Conservation (phyloP, 495 filamentous ascomycete species). For the Xylona heveae region DNA sequence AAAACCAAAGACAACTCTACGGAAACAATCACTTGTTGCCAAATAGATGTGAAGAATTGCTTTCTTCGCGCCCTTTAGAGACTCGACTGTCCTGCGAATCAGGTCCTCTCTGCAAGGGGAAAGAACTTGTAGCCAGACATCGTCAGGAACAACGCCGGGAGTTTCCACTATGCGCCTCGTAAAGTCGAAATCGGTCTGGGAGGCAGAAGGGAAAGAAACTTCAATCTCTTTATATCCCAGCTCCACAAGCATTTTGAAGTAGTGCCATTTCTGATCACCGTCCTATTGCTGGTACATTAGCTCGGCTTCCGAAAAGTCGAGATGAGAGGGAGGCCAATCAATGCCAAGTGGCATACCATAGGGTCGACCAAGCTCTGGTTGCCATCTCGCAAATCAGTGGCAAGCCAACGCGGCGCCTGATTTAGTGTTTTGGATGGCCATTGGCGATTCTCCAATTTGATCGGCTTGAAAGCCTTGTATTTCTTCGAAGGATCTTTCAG, state of each 20-base stretch:
- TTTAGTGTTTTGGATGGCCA: slow-evolving; percentile 71
- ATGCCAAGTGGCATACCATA: slow-evolving; percentile 36
- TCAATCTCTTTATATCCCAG: slow-evolving; percentile 98
- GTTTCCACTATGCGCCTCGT: slow-evolving; percentile 75
- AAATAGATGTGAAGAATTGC: slow-evolving; percentile 95
- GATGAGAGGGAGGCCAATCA: not conserved
- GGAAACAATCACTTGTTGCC: slow-evolving; percentile 85
- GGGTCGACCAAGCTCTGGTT: slow-evolving; percentile 78
- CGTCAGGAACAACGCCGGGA: slow-evolving; percentile 66
- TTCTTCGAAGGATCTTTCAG: slow-evolving; percentile 88
- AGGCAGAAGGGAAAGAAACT: slow-evolving; percentile 86
- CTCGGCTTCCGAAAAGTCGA: not conserved
- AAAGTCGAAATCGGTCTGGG: slow-evolving; percentile 89
- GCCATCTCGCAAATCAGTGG: slow-evolving; percentile 70
- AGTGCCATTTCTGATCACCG: slow-evolving; percentile 80
- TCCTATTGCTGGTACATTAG: slow-evolving; percentile 28
- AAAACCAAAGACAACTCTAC: slow-evolving; percentile 72
- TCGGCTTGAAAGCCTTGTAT: slow-evolving; percentile 59
- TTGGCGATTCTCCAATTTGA: slow-evolving; percentile 69
- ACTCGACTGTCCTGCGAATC: slow-evolving; percentile 77
- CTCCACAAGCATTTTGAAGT: slow-evolving; percentile 84
- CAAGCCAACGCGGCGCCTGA: slow-evolving; percentile 67
- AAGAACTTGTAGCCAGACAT: slow-evolving; percentile 92
- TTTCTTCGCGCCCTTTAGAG: slow-evolving; percentile 76
- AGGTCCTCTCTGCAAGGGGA: slow-evolving; percentile 85